Conservation (phyloP, 176 grass and related monocot species). For the Puya raimondii region DNA sequence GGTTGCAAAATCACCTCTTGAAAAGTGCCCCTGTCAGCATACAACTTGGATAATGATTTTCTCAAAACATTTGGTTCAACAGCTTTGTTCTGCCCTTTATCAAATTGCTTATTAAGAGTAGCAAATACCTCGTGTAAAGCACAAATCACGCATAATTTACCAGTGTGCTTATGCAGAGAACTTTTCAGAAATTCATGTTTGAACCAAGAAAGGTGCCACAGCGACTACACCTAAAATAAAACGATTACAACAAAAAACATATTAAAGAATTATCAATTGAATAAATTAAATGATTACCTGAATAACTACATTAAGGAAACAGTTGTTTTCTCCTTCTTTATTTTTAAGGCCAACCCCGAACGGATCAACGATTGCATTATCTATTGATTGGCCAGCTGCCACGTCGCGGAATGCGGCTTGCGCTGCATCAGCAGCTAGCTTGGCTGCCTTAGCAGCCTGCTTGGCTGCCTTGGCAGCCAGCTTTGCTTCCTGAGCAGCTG, state of each 20-base stretch:
- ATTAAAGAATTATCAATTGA: background rate
- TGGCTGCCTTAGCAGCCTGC: no score
- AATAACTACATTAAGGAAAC: conserved; percentile 97
- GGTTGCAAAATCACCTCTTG: conserved; percentile 57
- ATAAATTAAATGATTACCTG: conserved; percentile 44
- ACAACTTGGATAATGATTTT: conserved; percentile 82
- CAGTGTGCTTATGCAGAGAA: conserved; percentile 61
- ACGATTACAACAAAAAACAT: conserved; percentile 9
- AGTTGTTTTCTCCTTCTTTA: conserved; percentile 89
- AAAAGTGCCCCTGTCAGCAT: conserved; percentile 87
- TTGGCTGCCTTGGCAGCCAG: no score
- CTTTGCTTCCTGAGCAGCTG: no score
- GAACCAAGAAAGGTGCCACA: conserved; percentile 84
- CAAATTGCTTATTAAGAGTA: conserved; percentile 67
- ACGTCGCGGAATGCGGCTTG: no score
- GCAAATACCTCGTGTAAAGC: conserved; percentile 76
- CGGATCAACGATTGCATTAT: conserved; percentile 21
- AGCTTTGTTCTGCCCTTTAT: conserved; percentile 48
- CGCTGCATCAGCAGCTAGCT: no score
- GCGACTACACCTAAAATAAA: conserved; percentile 45
- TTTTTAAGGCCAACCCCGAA: conserved; percentile 79
- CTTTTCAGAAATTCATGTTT: conserved; percentile 71
- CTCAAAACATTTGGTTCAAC: conserved; percentile 86
- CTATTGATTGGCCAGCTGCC: no score
- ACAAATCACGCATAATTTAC: conserved; percentile 87